phyloP scores from a whole-genome alignment of 2,329 filamentous ascomycete genomes.

The Ceratocystis albifundus region DNA sequence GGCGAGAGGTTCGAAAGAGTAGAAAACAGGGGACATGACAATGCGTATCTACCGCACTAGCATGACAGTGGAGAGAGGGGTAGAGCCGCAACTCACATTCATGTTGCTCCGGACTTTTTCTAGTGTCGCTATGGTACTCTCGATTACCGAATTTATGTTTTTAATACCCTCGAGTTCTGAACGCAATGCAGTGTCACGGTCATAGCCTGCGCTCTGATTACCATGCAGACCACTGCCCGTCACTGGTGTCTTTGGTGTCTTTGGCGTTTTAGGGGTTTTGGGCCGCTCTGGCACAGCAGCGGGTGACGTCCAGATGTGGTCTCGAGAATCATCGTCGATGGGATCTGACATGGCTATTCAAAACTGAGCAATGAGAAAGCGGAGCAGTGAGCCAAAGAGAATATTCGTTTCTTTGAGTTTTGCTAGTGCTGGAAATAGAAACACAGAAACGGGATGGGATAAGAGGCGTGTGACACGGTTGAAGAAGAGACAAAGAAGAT shows the following conservation, averaged over 20 bases:
- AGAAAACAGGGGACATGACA: background rate
- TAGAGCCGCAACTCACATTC: slow-evolving; percentile 41
- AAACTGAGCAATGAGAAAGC: background rate
- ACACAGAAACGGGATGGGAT: background rate
- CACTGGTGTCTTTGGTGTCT: slow-evolving; percentile 38
- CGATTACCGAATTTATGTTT: slow-evolving; percentile 78
- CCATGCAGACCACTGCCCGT: slow-evolving; percentile 26
- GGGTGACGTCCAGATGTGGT: slow-evolving; percentile 38
- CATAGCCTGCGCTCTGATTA: slow-evolving; percentile 32
- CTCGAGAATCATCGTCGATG: slow-evolving; percentile 37
- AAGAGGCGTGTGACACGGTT: background rate
- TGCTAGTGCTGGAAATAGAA: background rate
- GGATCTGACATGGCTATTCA: slow-evolving; percentile 34
- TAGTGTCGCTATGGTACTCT: slow-evolving; percentile 61
- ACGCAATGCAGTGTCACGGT: slow-evolving; percentile 56
- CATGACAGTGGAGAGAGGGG: too few species aligned
- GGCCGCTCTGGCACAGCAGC: slow-evolving; percentile 30
- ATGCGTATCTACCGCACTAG: too few species aligned
- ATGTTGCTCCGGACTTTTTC: slow-evolving; percentile 66
- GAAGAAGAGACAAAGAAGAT: background rate
- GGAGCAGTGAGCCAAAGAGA: too few species aligned
- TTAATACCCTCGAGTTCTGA: slow-evolving; percentile 73
- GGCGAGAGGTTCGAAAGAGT: background rate
- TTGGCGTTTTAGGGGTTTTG: slow-evolving; percentile 39
- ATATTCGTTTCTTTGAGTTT: too few species aligned